Conservation (phyloP, 345 rosid species). For the Salix udensis region DNA sequence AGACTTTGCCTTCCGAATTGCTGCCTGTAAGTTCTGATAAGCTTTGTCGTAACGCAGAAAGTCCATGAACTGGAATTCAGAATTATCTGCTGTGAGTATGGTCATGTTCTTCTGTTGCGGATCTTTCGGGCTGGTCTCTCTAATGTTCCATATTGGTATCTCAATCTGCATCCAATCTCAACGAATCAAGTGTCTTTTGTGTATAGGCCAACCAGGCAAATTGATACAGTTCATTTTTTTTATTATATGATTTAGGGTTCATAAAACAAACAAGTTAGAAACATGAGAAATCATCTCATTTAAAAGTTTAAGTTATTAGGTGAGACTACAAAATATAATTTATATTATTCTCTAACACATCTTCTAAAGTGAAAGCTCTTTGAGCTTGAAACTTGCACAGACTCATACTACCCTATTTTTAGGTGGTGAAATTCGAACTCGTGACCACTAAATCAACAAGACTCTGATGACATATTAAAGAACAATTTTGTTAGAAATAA, state of each 20-base stretch:
- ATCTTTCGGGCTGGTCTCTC: slow-evolving; percentile 16
- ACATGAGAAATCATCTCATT: no score
- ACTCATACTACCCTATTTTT: no score
- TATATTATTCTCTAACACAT: no score
- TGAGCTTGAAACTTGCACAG: no score
- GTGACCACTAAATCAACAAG: no score
- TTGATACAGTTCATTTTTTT: no score
- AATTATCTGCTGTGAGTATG: slow-evolving; percentile 33
- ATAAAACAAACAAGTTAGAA: not conserved
- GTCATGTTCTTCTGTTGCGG: slow-evolving; percentile 35
- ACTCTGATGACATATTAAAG: no score
- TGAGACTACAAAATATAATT: no score
- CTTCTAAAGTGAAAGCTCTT: fast-evolving
- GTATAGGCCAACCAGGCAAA: not conserved
- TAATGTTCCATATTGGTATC: slow-evolving; percentile 36
- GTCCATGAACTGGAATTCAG: slow-evolving; percentile 45
- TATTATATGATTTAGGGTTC: no score
- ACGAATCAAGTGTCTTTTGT: not conserved
- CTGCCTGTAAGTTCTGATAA: slow-evolving; percentile 30
- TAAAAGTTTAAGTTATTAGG: fast-evolving
- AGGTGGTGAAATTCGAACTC: no score
- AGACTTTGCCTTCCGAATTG: slow-evolving; percentile 10
- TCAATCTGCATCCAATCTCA: slow-evolving; percentile 29
- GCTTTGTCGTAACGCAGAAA: slow-evolving; percentile 42
- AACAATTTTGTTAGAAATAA: no score